Percentiles rank a stretch among this genome's conserved stretches.
These are phyloP conservation scores for Septoria linicola DNA, from an alignment of 2,329 filamentous ascomycete species.

Conservation along the genomic window DNA sequence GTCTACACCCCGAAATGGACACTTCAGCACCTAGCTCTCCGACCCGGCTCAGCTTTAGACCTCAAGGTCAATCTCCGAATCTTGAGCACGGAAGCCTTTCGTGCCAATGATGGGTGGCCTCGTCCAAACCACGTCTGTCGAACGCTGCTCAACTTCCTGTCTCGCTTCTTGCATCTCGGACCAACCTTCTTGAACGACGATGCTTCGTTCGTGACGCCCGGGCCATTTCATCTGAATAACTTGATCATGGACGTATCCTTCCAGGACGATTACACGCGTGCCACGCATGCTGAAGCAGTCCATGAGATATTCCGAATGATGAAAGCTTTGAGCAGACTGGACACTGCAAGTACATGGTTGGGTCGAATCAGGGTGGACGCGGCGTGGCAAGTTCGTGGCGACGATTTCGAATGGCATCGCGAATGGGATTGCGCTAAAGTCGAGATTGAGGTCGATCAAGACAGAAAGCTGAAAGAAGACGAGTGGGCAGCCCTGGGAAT, in stretches of 20 bases:
- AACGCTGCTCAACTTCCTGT: conserved; percentile 26
- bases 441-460: background rate
- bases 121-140: conserved; percentile 21
- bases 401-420: conserved; percentile 11
- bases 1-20: conserved; percentile 30
- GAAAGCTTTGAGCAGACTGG: conserved; percentile 22
- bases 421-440: conserved; percentile 12
- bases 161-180: conserved; percentile 27
- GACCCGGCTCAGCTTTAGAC: conserved; percentile 16
- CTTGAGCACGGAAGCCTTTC: conserved; percentile 31
- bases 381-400: conserved; percentile 9
- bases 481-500: conserved; percentile 22
- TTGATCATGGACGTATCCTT: conserved; percentile 25
- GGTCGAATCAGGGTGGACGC: conserved; percentile 16
- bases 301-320: conserved; percentile 25
- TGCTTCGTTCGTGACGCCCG: conserved; percentile 8
- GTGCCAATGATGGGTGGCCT: conserved; percentile 23
- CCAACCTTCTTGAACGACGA: conserved; percentile 21
- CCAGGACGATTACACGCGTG: conserved; percentile 28
- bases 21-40: conserved; percentile 19
- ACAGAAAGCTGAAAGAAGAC: conserved; percentile 10
- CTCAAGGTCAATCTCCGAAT: conserved; percentile 27
- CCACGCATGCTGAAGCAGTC: conserved; percentile 23
- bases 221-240: conserved; percentile 22
- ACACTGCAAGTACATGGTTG: conserved; percentile 22